Evolutionary conservation across 2,329 filamentous ascomycete species (phyloP).

Genomic region (Graphilbum sp.): DNA sequence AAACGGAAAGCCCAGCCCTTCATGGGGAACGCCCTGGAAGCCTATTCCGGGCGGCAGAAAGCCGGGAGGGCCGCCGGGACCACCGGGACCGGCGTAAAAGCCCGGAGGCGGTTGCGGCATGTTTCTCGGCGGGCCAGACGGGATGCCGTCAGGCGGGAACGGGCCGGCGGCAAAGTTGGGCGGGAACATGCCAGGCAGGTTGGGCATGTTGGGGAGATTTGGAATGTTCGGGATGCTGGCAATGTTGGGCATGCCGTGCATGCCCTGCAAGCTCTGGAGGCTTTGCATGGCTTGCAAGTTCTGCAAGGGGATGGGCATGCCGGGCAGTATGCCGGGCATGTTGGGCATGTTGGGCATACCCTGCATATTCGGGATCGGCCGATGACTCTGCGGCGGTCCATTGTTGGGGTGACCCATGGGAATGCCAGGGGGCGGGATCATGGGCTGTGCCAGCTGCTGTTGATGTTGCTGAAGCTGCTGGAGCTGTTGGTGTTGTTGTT

Average conservation of each 20-base stretch:
- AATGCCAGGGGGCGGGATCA: conserved; percentile 41
- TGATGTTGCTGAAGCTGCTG: conserved; percentile 7
- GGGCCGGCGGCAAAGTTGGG: conserved; percentile 33
- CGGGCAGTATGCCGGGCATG: conserved; percentile 33
- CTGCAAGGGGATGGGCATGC: too few species aligned
- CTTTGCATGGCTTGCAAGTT: too few species aligned
- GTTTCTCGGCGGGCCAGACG: conserved; percentile 31
- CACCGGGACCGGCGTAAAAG: conserved; percentile 25
- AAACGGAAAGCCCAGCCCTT: conserved; percentile 33
- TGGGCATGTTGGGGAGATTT: conserved; percentile 3
- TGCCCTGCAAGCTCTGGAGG: too few species aligned
- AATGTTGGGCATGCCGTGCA: conserved; percentile 6
- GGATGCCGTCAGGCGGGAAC: conserved; percentile 32
- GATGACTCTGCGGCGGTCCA: conserved; percentile 14
- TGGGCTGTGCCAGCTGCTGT: conserved; percentile 25
- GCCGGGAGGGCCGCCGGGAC: conserved; percentile 25
- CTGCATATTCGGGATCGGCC: conserved; percentile 30
- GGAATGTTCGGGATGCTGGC: background rate
- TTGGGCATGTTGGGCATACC: conserved; percentile 5
- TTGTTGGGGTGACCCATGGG: conserved; percentile 17
- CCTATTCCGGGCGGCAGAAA: conserved; percentile 37
- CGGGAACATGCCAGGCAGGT: conserved; percentile 31
- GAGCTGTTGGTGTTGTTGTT: background rate
- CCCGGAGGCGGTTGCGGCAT: conserved; percentile 41
- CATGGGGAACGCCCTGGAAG: conserved; percentile 37